Evolutionary conservation across 2,329 filamentous ascomycete species (phyloP).

Genomic region (Xylaria digitata): DNA sequence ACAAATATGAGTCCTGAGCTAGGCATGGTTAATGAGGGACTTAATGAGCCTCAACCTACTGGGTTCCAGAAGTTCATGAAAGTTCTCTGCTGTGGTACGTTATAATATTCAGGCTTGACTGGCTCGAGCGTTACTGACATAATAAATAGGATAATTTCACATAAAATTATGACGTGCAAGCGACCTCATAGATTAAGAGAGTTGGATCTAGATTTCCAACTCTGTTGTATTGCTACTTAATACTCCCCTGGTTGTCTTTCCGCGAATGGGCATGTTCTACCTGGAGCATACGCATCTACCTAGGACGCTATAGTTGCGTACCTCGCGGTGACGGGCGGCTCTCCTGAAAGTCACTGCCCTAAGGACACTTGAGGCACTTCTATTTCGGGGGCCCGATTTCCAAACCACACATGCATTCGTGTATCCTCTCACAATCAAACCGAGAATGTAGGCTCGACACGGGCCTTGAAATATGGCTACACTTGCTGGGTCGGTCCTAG

Average conservation of each 20-base stretch:
- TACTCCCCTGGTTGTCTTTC: constrained; percentile 42
- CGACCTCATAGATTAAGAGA: constrained; percentile 50
- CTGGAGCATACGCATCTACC: constrained; percentile 39
- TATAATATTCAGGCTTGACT: constrained; percentile 21
- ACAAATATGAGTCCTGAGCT: constrained; percentile 69
- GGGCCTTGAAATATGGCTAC: constrained; percentile 22
- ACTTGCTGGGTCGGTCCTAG: constrained; percentile 25
- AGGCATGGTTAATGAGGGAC: constrained; percentile 64
- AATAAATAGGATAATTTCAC: constrained; percentile 45
- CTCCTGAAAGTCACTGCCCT: constrained; percentile 5
- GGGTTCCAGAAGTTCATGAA: constrained; percentile 95
- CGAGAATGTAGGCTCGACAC: constrained; percentile 28
- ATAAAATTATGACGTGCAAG: constrained; percentile 43
- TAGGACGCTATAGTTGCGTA: constrained; percentile 34
- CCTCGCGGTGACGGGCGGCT: background rate
- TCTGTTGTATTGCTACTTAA: constrained; percentile 47
- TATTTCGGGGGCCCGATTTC: constrained; percentile 9
- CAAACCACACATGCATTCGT: constrained; percentile 19
- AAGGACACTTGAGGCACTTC: constrained; percentile 18
- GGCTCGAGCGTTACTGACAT: constrained; percentile 14
- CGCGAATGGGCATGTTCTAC: constrained; percentile 36
- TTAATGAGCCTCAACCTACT: constrained; percentile 77
- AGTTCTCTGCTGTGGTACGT: constrained; percentile 86
- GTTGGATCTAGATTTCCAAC: constrained; percentile 45
- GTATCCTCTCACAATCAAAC: constrained; percentile 11